A percentile compares a stretch with the other conserved stretches of the same genome.
Conservation (phyloP, 768 basidiomycete genomes). For the Suillus variegatus region DNA sequence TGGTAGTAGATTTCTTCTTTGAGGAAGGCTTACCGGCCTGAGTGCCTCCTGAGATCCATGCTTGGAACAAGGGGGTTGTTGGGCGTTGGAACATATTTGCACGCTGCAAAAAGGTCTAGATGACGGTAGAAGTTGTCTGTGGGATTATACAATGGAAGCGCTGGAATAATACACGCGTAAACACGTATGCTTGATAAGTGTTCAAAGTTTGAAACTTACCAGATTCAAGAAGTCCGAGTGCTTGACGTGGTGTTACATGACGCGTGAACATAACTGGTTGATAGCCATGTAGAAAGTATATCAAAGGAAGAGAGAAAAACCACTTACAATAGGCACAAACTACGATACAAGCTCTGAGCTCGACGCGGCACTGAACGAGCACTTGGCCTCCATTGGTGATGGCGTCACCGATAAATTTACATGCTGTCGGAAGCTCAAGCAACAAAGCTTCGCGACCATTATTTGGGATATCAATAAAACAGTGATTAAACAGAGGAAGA, state of each 20-base stretch:
- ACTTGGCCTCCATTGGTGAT: conserved; percentile 44
- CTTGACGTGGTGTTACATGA: conserved; percentile 39
- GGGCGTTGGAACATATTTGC: conserved; percentile 39
- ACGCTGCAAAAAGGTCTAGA: conserved; percentile 48
- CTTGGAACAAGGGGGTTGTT: conserved; percentile 43
- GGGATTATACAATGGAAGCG: conserved; percentile 55
- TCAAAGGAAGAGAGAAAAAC: neutral
- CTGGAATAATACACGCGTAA: conserved; percentile 25
- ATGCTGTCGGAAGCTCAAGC: conserved; percentile 46
- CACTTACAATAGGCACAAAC: conserved; percentile 54
- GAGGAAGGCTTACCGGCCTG: conserved; percentile 11
- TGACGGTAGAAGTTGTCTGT: conserved; percentile 47
- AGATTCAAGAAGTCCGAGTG: conserved; percentile 41
- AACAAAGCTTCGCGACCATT: conserved; percentile 42
- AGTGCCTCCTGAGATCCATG: conserved; percentile 36
- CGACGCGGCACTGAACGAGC: conserved; percentile 55
- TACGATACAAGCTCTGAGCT: conserved; percentile 53
- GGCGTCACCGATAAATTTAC: conserved; percentile 46
- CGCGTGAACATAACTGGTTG: conserved; percentile 49
- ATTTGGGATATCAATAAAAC: conserved; percentile 44
- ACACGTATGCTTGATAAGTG: neutral
- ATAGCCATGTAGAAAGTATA: neutral
- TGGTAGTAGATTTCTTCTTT: conserved; percentile 16
- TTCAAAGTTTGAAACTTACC: conserved; percentile 32
- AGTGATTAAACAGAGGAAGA: conserved; percentile 36